A percentile compares a stretch with the other conserved stretches of the same genome.
Conservation (phyloP, 805 yeast genomes). For the Myxozyma vanderwaltii region DNA sequence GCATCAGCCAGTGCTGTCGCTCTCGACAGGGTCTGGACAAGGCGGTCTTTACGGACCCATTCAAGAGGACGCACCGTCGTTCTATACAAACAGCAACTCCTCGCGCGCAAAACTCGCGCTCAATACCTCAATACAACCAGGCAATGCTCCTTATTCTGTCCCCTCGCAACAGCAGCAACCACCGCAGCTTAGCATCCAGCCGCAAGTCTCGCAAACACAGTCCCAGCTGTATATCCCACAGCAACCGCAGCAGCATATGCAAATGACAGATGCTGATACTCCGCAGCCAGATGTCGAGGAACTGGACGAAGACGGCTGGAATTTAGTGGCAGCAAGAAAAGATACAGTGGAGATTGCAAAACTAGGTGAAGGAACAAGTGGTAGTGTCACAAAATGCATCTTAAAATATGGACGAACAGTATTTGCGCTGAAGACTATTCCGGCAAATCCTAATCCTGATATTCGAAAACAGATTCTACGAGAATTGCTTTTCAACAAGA, state of each 20-base stretch:
- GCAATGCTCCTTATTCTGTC: neutral
- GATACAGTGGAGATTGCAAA: constrained; percentile 68
- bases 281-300: constrained; percentile 49
- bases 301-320: constrained; percentile 77
- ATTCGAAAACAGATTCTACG: constrained; percentile 87
- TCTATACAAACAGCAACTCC: neutral
- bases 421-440: constrained; percentile 81
- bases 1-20: neutral
- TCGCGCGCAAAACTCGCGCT: neutral
- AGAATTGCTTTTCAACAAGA: constrained; percentile 83
- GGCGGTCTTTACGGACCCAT: neutral
- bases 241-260: neutral
- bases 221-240: neutral
- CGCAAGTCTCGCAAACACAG: too few relatives aligned
- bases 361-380: constrained; percentile 95
- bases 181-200: neutral
- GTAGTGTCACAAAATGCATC: constrained; percentile 79
- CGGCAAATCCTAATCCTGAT: constrained; percentile 79
- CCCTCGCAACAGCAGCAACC: neutral
- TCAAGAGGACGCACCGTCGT: constrained; percentile 2
- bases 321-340: constrained; percentile 53
- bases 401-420: constrained; percentile 60
- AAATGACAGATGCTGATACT: neutral
- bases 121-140: neutral
- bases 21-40: neutral